phyloP scores from a whole-genome alignment of 371 early-diverging fungal species.

The Blyttiomyces sp. region DNA sequence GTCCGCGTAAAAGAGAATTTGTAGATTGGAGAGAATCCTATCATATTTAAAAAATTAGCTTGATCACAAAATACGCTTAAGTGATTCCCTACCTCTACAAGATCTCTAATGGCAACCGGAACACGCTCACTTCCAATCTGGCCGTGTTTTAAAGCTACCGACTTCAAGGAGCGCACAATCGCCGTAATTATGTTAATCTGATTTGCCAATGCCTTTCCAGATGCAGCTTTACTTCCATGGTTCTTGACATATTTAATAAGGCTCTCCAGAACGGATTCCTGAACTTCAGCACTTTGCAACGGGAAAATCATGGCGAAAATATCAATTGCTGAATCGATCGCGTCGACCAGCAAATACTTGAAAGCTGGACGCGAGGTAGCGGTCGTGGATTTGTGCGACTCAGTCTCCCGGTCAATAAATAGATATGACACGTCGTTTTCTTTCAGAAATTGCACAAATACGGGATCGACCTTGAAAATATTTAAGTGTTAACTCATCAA shows the following conservation, averaged over 20 bases:
- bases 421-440: constrained; percentile 21
- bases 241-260: constrained; percentile 66
- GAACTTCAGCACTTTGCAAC: constrained; percentile 38
- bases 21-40: constrained; percentile 30
- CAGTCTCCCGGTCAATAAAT: neutral
- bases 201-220: constrained; percentile 72
- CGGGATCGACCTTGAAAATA: neutral
- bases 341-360: constrained; percentile 12
- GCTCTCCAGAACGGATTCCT: constrained; percentile 74
- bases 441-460: neutral
- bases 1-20: constrained; percentile 69
- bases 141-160: constrained; percentile 51
- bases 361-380: neutral
- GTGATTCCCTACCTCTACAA: constrained; percentile 49
- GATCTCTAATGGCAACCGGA: constrained; percentile 34
- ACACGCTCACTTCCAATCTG: constrained; percentile 49
- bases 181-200: constrained; percentile 76
- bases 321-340: constrained; percentile 65
- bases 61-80: neutral
- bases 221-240: constrained; percentile 59
- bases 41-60: neutral
- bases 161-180: constrained; percentile 64
- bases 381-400: constrained; percentile 1
- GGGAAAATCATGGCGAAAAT: constrained; percentile 67
- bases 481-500: too few relatives aligned